A percentile compares a stretch with the other conserved stretches of the same genome.
Conservation (phyloP, 257 asterid genomes). For the Nicotiana sylvestris region DNA sequence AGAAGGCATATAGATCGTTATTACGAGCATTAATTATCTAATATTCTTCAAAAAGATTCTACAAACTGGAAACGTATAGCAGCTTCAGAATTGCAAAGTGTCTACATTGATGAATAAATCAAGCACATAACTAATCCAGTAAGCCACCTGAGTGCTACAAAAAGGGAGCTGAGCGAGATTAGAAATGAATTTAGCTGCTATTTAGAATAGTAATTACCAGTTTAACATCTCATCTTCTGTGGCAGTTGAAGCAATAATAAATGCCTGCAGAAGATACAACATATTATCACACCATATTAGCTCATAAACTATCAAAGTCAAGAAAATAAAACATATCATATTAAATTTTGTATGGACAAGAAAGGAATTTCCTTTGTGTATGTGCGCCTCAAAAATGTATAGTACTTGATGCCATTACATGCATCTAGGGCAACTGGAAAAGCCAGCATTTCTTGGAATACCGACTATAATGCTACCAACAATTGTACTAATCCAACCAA, state of each 20-base stretch:
- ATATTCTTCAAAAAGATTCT: neutral
- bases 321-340: neutral
- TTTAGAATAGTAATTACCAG: conserved; percentile 48
- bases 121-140: neutral
- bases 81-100: neutral
- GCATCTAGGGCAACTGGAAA: no score
- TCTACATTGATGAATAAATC: neutral
- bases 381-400: no score
- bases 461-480: no score
- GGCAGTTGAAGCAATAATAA: conserved; percentile 97
- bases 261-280: conserved; percentile 54
- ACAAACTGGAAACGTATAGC: neutral
- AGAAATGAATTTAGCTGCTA: neutral
- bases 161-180: neutral
- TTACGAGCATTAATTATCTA: no score
- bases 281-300: neutral
- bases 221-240: conserved; percentile 91
- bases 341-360: no score
- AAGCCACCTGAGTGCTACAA: neutral
- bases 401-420: no score
- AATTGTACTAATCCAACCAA: no score
- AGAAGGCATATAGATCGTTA: neutral
- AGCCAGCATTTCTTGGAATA: no score
- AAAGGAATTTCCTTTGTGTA: no score
- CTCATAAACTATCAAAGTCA: neutral